Percentiles rank a stretch among this genome's conserved stretches.
phyloP scores from a whole-genome alignment of 1,284 basidiomycete species.

The Ceratobasidium theobromae region DNA sequence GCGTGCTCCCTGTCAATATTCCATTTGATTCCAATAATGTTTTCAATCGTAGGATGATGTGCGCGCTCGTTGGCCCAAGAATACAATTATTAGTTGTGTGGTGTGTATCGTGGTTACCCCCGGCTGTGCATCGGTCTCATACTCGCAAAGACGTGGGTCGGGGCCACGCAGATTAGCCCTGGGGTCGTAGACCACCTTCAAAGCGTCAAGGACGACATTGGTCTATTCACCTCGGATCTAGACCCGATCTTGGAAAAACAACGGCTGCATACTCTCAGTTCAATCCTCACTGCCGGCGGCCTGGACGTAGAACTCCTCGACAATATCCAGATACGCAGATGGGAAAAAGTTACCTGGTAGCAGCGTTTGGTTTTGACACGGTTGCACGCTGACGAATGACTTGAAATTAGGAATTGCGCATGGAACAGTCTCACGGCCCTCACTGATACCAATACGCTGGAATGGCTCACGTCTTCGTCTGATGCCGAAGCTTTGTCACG shows the following conservation, averaged over 20 bases:
- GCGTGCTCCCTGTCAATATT: neutral
- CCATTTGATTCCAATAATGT: neutral
- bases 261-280: neutral
- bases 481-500: slow-evolving; percentile 26
- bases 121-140: neutral
- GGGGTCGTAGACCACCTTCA: slow-evolving; percentile 18
- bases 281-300: slow-evolving; percentile 7
- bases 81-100: slow-evolving; percentile 30
- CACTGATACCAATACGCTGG: slow-evolving; percentile 19
- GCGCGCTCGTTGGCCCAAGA: slow-evolving; percentile 30
- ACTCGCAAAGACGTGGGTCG: slow-evolving; percentile 17
- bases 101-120: neutral
- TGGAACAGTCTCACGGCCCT: slow-evolving; percentile 31
- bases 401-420: slow-evolving; percentile 33
- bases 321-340: slow-evolving; percentile 23
- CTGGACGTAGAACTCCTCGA: slow-evolving; percentile 11
- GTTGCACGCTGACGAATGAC: too few relatives aligned
- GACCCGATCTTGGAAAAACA: neutral
- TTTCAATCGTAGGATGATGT: slow-evolving; percentile 8
- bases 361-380: too few relatives aligned
- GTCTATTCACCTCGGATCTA: neutral
- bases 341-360: slow-evolving; percentile 32
- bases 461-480: slow-evolving; percentile 26
- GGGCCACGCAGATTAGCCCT: slow-evolving; percentile 22
- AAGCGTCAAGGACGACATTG: slow-evolving; percentile 21